phyloP scores from a whole-genome alignment of 768 basidiomycete species.

The Termitomyces sp. region DNA sequence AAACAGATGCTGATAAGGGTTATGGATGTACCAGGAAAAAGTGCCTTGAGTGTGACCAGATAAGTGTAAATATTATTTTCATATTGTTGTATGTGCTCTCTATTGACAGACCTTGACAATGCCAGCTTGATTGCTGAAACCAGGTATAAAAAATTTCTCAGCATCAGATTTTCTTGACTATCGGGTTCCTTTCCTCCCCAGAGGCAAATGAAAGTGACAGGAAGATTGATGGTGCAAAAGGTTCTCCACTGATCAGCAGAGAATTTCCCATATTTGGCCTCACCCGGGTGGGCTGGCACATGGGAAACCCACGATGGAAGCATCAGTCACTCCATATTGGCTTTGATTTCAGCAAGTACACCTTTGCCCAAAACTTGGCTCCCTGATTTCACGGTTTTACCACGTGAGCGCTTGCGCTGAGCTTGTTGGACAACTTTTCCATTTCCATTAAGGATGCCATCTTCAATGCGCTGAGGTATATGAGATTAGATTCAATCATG shows the following conservation, averaged over 20 bases:
- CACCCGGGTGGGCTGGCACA: conserved; percentile 20
- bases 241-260: conserved; percentile 31
- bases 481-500: conserved; percentile 24
- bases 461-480: not conserved
- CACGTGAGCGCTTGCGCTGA: not conserved
- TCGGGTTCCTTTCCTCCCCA: conserved; percentile 22
- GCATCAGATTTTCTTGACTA: conserved; percentile 14
- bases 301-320: conserved; percentile 20
- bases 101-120: conserved; percentile 17
- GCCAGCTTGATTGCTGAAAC: conserved; percentile 27
- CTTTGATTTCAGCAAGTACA: not conserved
- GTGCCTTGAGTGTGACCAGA: conserved; percentile 18
- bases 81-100: conserved; percentile 16
- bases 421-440: not conserved
- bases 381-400: not conserved
- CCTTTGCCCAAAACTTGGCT: not conserved
- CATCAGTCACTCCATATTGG: not conserved
- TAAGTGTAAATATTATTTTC: conserved; percentile 24
- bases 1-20: conserved; percentile 32
- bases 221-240: conserved; percentile 28
- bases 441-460: not conserved
- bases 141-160: conserved; percentile 29
- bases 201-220: conserved; percentile 27
- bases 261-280: conserved; percentile 20
- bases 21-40: conserved; percentile 24